Percentiles rank a stretch among this genome's conserved stretches.
Conservation (phyloP, 805 yeast genomes). For the Brettanomyces sp. region DNA sequence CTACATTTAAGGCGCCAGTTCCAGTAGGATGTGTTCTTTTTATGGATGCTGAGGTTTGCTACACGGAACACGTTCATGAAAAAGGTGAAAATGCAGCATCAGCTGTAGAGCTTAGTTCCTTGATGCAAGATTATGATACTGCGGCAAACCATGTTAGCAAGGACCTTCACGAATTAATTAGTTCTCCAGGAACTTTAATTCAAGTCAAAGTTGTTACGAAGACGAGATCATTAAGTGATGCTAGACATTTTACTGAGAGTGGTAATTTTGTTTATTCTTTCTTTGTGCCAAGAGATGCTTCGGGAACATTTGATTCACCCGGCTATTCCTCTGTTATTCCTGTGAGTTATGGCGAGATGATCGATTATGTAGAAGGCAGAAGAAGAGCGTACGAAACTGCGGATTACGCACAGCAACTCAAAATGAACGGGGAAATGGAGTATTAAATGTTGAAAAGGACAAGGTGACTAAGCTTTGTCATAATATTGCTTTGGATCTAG, state of each 20-base stretch:
- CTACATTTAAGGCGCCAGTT: conserved; percentile 88
- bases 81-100: conserved; percentile 19
- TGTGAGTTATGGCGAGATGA: conserved; percentile 84
- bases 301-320: conserved; percentile 32
- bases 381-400: conserved; percentile 85
- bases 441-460: background rate
- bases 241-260: conserved; percentile 54
- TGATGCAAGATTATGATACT: conserved; percentile 41
- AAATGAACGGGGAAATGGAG: conserved; percentile 14
- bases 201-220: conserved; percentile 84
- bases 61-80: conserved; percentile 69
- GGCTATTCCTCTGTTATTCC: conserved; percentile 77
- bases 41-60: conserved; percentile 73
- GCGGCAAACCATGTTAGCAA: conserved; percentile 46
- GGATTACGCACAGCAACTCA: conserved; percentile 42
- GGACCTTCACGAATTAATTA: conserved; percentile 49
- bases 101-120: conserved; percentile 11
- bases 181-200: conserved; percentile 75
- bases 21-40: conserved; percentile 89
- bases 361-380: conserved; percentile 82
- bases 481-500: too few species aligned
- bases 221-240: conserved; percentile 51
- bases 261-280: conserved; percentile 87
- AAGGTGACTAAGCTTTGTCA: too few species aligned
- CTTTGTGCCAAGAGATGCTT: conserved; percentile 61